phyloP scores from a whole-genome alignment of 164 flowering plant genomes.

The Litsea cubeba region DNA sequence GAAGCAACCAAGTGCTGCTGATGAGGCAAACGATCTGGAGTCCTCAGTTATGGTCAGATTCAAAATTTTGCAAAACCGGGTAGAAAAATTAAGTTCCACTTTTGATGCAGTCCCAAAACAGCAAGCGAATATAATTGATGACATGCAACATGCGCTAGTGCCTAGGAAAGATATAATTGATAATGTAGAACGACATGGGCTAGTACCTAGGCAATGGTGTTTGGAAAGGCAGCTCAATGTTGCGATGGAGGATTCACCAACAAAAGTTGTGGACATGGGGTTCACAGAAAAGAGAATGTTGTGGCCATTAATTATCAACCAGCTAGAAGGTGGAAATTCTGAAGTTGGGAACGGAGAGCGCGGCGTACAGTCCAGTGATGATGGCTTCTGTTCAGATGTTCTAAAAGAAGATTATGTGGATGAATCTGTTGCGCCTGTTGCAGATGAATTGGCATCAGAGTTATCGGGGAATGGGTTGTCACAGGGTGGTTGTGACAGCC shows the following conservation, averaged over 20 bases:
- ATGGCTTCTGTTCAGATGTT: constrained; percentile 2
- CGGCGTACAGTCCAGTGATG: neutral
- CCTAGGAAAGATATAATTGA: neutral
- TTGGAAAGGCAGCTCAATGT: constrained; percentile 1
- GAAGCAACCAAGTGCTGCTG: constrained; percentile 8
- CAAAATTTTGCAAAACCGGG: constrained; percentile 32
- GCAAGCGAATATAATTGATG: neutral
- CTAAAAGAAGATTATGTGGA: neutral
- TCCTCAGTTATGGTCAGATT: constrained; percentile 41
- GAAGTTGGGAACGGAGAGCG: constrained; percentile 4
- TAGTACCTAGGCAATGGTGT: neutral
- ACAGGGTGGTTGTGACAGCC: constrained; percentile 28
- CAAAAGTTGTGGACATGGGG: constrained; percentile 12
- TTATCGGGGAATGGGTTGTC: constrained; percentile 15
- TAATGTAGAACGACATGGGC: neutral
- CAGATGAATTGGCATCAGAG: constrained; percentile 14
- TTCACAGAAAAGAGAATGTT: constrained; percentile 11
- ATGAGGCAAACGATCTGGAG: constrained; percentile 25
- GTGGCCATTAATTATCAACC: constrained; percentile 9
- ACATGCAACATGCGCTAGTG: neutral
- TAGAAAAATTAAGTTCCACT: constrained; percentile 18
- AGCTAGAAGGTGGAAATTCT: constrained; percentile 7
- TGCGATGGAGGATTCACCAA: constrained; percentile 6
- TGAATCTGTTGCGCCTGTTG: constrained; percentile 11
- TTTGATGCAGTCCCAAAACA: neutral